These are phyloP conservation scores for Conticribra guillardii DNA, from an alignment of 108 stramenopile genomes.

Conservation along the genomic window DNA sequence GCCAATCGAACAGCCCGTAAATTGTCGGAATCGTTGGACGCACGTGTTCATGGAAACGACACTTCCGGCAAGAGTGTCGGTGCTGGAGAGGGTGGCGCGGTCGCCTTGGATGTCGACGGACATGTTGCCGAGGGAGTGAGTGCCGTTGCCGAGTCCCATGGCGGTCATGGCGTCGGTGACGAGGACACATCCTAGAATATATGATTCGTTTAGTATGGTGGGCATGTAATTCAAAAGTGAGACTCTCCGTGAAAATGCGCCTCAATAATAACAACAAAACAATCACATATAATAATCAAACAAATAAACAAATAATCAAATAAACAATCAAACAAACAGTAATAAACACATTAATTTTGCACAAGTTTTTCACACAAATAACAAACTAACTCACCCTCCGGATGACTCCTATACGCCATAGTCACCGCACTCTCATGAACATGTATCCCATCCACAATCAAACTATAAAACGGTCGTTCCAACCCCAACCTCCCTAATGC, in stretches of 20 bases:
- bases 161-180: slow-evolving; percentile 72
- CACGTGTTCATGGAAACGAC: slow-evolving; percentile 60
- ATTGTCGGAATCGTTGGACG: slow-evolving; percentile 44
- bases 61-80: slow-evolving; percentile 61
- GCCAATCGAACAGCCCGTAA: slow-evolving; percentile 51
- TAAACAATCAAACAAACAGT: not conserved
- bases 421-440: slow-evolving; percentile 49
- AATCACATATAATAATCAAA: no score
- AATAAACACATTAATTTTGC: not conserved
- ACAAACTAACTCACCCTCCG: slow-evolving; percentile 21
- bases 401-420: slow-evolving; percentile 55
- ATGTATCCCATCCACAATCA: slow-evolving; percentile 65
- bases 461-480: slow-evolving; percentile 25
- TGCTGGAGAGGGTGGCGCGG: slow-evolving; percentile 48
- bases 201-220: not conserved
- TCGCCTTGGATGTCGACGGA: slow-evolving; percentile 35
- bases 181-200: slow-evolving; percentile 37
- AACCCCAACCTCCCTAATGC: slow-evolving; percentile 12
- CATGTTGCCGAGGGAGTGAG: slow-evolving; percentile 43
- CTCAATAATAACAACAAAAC: no score
- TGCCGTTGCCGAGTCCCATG: slow-evolving; percentile 58
- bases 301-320: not conserved
- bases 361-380: not conserved
- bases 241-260: no score
- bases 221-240: no score